Conservation (phyloP, 345 rosid species). For the Barbarea vulgaris region DNA sequence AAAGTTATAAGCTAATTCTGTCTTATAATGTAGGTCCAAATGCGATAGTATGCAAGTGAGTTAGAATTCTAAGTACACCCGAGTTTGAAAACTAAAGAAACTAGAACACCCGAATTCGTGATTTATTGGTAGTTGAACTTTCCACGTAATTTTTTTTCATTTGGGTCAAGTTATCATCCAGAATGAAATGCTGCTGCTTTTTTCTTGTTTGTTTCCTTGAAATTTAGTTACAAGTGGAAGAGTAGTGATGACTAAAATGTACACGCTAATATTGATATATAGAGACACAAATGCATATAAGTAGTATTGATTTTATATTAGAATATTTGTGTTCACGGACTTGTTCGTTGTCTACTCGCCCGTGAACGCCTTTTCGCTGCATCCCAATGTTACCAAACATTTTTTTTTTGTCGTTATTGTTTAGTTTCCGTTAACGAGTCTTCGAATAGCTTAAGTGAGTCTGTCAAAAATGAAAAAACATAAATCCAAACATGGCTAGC, state of each 20-base stretch:
- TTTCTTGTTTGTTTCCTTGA: slow-evolving; percentile 22
- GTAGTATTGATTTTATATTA: neutral
- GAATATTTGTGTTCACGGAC: slow-evolving; percentile 36
- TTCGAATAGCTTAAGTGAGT: neutral
- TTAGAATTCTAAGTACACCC: no score
- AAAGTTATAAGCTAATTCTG: neutral
- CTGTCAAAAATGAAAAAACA: neutral
- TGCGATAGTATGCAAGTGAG: neutral
- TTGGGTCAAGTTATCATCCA: slow-evolving; percentile 18
- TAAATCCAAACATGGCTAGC: neutral
- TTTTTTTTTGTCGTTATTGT: neutral
- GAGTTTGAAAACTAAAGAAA: neutral
- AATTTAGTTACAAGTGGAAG: slow-evolving; percentile 31
- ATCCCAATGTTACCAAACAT: slow-evolving; percentile 12
- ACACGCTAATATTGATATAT: neutral
- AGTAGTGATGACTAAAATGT: slow-evolving; percentile 13
- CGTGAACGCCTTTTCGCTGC: slow-evolving; percentile 31
- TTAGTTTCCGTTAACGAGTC: neutral
- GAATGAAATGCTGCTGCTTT: neutral
- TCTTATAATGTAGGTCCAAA: neutral
- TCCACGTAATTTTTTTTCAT: neutral
- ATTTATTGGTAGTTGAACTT: neutral
- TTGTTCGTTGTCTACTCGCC: slow-evolving; percentile 18
- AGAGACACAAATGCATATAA: slow-evolving; percentile 4
- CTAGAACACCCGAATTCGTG: neutral